Base-by-base conservation (phyloP, 768 basidiomycete genomes). In the Naganishia kalamii region DNA sequence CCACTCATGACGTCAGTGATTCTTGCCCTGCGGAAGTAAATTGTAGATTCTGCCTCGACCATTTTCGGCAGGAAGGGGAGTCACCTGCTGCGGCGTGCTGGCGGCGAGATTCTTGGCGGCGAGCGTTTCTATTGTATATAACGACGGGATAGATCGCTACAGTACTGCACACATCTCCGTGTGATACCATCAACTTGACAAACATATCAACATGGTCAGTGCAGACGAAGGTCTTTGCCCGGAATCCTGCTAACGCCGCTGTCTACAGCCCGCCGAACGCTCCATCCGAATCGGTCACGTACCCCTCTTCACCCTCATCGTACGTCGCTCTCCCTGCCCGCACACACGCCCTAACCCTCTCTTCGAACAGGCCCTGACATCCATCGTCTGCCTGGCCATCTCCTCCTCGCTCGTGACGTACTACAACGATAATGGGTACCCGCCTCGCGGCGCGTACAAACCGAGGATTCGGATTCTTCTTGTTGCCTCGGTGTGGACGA, bases 381-480 rank as follows among this genome's bases (percentile, higher is more conserved):
- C 70, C 17, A 72, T 79, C 61, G 69, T 79, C 52, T 64, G 71
- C 0, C 63, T 79, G 4, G 76, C 71, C 30, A 76, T 79, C 65
- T 70, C 73, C 7, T 72, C 69, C 0, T 65, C 66, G 0, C 65
- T 79, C 27, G 76, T 75, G 4, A 49, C 44, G 4, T 68, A 69
- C 66, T 73, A 72, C 67, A 52, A 66, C 35, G 50, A 62, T 3
- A 32, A 29, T 21, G 65, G 66, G 3, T 75, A 73, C 69, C 72
- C 72, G 5, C 33, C 57, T 2, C 49, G 65, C 32, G 61, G 35
- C 12, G 63, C 69, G 0, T 78, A 78, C 72, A 71, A 72, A 12
- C 78, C 76, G 57, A 61, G 79, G 13, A 78, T 79, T 47, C 70
- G 79, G 59, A 74, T 80, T 50, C 43, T 77, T 15, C 65, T 77